Percentiles rank a stretch among this genome's conserved stretches.
Conservation (phyloP, 2,329 filamentous ascomycete genomes). For the Paracoccidioides brasiliensis region DNA sequence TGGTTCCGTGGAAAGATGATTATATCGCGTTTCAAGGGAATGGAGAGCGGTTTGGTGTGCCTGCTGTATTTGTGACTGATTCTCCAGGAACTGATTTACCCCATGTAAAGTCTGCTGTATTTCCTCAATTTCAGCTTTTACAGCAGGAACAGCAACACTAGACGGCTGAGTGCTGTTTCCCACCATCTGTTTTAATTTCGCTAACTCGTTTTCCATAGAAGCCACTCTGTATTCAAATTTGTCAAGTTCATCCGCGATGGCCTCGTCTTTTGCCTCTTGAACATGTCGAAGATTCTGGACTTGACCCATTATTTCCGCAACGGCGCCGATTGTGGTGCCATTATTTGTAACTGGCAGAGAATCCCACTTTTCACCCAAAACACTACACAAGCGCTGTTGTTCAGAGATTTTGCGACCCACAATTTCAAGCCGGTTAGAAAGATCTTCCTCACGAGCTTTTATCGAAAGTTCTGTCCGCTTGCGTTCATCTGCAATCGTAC, state of each 20-base stretch:
- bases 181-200: slow-evolving; percentile 1
- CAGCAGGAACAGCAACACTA: not conserved
- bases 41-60: slow-evolving; percentile 13
- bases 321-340: no score
- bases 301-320: not conserved
- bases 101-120: not conserved
- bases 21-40: slow-evolving; percentile 37
- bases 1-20: slow-evolving; percentile 33
- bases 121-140: not conserved
- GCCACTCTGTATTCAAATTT: slow-evolving; percentile 3
- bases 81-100: not conserved
- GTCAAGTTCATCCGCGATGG: slow-evolving; percentile 2
- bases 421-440: not conserved
- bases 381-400: not conserved
- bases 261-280: slow-evolving; percentile 4
- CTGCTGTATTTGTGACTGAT: not conserved
- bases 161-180: not conserved
- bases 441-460: not conserved
- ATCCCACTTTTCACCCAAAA: not conserved
- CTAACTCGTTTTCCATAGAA: slow-evolving; percentile 4
- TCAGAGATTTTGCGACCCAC: not conserved
- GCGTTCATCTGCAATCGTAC: not conserved
- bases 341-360: not conserved
- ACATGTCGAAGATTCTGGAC: not conserved
- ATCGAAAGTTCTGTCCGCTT: not conserved